A percentile compares a stretch with the other conserved stretches of the same genome.
These are phyloP conservation scores for Salisapilia sapeloensis DNA, from an alignment of 352 stramenopile genomes.

Conservation along the genomic window DNA sequence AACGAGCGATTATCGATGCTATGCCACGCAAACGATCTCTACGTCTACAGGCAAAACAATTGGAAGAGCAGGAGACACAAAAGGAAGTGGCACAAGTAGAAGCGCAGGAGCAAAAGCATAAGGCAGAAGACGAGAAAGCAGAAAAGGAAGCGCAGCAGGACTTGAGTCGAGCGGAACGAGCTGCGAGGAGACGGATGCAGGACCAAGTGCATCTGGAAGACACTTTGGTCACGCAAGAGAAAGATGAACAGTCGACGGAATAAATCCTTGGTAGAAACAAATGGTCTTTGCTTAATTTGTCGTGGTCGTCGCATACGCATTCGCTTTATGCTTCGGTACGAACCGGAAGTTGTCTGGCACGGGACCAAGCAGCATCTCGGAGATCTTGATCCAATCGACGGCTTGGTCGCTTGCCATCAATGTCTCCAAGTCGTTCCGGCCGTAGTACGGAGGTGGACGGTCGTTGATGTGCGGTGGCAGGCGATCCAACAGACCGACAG, in stretches of 20 bases:
- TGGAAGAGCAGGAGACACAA: slow-evolving; percentile 63
- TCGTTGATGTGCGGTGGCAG: slow-evolving; percentile 97
- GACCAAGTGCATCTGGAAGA: too few relatives aligned
- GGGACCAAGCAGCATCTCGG: slow-evolving; percentile 94
- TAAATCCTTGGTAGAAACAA: too few relatives aligned
- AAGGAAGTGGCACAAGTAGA: too few relatives aligned
- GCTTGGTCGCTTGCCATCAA: slow-evolving; percentile 91
- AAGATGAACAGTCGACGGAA: too few relatives aligned
- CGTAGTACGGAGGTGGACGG: slow-evolving; percentile 84
- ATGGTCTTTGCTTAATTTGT: too few relatives aligned
- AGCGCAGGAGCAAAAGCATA: too few relatives aligned
- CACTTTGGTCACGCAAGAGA: too few relatives aligned
- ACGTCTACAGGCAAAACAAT: slow-evolving; percentile 72
- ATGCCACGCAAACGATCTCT: slow-evolving; percentile 72
- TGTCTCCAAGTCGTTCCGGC: slow-evolving; percentile 94
- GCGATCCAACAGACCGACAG: slow-evolving; percentile 90
- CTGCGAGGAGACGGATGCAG: too few relatives aligned
- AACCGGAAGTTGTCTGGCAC: slow-evolving; percentile 89
- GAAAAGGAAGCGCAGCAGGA: too few relatives aligned
- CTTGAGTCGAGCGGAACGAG: too few relatives aligned
- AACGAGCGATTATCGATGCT: slow-evolving; percentile 60
- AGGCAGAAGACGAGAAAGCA: too few relatives aligned
- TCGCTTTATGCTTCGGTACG: slow-evolving; percentile 96
- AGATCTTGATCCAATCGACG: slow-evolving; percentile 98
- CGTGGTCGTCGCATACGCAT: slow-evolving; percentile 59